A percentile compares a stretch with the other conserved stretches of the same genome.
Evolutionary conservation across 2,329 filamentous ascomycete species (phyloP).

Genomic region (Mariannaea sp.): DNA sequence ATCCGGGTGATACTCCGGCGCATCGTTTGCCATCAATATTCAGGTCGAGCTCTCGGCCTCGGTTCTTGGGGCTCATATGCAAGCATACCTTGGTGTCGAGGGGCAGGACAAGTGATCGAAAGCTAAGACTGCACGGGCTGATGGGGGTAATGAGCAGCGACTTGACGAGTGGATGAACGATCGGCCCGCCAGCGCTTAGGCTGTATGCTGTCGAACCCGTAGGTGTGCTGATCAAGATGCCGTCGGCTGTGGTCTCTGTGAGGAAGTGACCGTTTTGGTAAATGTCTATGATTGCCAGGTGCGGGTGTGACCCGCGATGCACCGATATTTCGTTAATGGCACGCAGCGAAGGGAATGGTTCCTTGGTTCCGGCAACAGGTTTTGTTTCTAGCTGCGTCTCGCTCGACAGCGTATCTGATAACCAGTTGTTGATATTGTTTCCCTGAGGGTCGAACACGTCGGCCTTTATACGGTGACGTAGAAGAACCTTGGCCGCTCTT

Average conservation of each 20-base stretch:
- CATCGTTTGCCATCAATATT: constrained; percentile 78
- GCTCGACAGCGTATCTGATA: constrained; percentile 53
- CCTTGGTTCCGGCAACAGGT: constrained; percentile 43
- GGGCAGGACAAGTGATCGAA: constrained; percentile 87
- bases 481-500: constrained; percentile 77
- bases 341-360: constrained; percentile 53
- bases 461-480: constrained; percentile 85
- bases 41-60: constrained; percentile 75
- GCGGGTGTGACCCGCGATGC: constrained; percentile 86
- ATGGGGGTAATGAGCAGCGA: constrained; percentile 91
- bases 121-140: constrained; percentile 88
- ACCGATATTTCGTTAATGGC: constrained; percentile 97
- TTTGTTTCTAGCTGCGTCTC: constrained; percentile 47
- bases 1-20: constrained; percentile 70
- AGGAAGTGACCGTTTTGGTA: constrained; percentile 87
- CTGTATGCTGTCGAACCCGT: constrained; percentile 96
- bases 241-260: constrained; percentile 93
- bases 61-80: constrained; percentile 78
- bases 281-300: constrained; percentile 90
- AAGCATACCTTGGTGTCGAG: constrained; percentile 83
- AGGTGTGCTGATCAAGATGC: constrained; percentile 90
- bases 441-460: constrained; percentile 78
- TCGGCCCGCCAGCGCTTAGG: constrained; percentile 88
- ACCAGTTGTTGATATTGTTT: constrained; percentile 58
- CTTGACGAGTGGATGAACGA: constrained; percentile 90